Evolutionary conservation across 2,329 filamentous ascomycete species (phyloP), one percentile per base, ranked within the genome.

Genomic region (Fusarium sambucinum): DNA sequence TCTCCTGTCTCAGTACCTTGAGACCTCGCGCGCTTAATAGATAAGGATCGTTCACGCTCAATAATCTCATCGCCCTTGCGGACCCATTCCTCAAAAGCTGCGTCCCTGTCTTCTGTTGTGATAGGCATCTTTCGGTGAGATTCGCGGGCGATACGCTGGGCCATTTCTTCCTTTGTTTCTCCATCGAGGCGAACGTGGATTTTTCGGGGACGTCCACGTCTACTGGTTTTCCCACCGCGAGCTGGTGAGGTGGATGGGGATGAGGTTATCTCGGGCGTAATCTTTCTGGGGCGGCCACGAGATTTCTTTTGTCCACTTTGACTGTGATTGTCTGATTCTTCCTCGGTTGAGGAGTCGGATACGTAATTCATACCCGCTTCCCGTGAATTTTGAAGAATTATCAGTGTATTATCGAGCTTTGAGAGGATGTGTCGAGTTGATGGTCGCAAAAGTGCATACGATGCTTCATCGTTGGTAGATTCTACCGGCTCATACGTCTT

Each of bases 391-490:
- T 94, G 92, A 16, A 98, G 82, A 5, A 89, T 87, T 30, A 84
- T 82, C 8, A 97, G 84, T 1, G 95, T 84, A 7, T 82, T 77
- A 71, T 97, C 93, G 2, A 97, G 76, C 35, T 88, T 87, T 2
- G 83, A 79, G 11, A 97, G 82, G 17, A 94, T 85, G 68, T 92
- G 90, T n/a, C 89, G 84, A 13, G 92, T 85, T 0, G 87, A 85
- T 0, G 93, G 92, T 1, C 85, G 84, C 17, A 97, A 80, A 7
- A 96, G 81, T 3, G 79, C 76, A 60, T 85, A 82, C 1, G 92
- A 92, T 47, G 83, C 76, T 3, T 91, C 89, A 69, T 97, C 93
- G 71, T 97, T 90, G 2, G 88, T 85, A 10, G 91, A 85, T 7
- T 92, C 78, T 3, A 85, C 82, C 0, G 91, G 87, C 13, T 78